Evolutionary conservation across 106 monocot species (phyloP).

Genomic region (Apostasia shenzhenica): DNA sequence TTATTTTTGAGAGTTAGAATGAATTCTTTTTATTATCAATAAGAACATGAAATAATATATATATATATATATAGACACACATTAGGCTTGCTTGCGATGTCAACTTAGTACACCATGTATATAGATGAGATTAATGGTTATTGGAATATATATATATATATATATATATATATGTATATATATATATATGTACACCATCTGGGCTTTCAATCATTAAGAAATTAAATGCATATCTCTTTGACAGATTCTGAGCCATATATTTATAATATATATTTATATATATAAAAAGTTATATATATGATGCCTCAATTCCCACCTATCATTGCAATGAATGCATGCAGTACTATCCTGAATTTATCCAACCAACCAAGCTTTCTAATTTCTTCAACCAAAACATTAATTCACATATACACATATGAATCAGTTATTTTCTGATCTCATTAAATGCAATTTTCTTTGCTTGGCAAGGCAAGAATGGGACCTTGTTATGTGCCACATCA

Average conservation of each 20-base stretch:
- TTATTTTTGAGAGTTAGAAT: too few species aligned
- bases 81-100: too few species aligned
- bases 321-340: conserved; percentile 36
- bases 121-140: neutral
- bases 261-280: too few species aligned
- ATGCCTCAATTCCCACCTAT: conserved; percentile 16
- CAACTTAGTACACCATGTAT: too few species aligned
- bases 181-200: neutral
- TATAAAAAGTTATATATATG: neutral
- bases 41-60: too few species aligned
- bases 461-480: neutral
- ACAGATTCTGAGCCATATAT: neutral
- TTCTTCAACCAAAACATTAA: conserved; percentile 13
- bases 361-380: conserved; percentile 12
- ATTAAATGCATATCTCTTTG: conserved; percentile 4
- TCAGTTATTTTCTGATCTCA: neutral
- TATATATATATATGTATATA: neutral
- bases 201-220: conserved; percentile 12
- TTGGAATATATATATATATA: neutral
- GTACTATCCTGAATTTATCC: conserved; percentile 9
- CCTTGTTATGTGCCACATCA: neutral
- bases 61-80: too few species aligned
- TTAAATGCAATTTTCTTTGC: neutral
- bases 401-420: conserved; percentile 3
- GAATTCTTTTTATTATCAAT: too few species aligned